Conservation (phyloP, 331 rosid genomes). For the Rosa hybrid region DNA sequence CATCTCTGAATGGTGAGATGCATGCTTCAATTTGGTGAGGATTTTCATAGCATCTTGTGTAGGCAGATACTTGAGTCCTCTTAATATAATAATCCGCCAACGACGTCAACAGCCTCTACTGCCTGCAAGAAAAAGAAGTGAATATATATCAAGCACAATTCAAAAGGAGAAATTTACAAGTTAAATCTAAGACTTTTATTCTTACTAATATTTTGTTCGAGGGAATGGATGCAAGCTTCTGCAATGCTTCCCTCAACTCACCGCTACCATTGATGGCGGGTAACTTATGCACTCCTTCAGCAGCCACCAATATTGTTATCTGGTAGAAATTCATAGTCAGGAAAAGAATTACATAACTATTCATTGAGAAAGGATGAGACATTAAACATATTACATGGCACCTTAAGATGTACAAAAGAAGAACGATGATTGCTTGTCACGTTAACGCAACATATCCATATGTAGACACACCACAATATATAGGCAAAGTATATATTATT, state of each 20-base stretch:
- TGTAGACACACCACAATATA: neutral
- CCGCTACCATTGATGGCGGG: conserved; percentile 86
- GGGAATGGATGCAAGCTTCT: conserved; percentile 91
- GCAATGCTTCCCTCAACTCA: conserved; percentile 90
- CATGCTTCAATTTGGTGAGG: too few species aligned
- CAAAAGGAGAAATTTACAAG: conserved; percentile 1
- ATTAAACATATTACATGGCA: neutral
- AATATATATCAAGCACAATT: neutral
- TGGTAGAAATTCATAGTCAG: conserved; percentile 28
- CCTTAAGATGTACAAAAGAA: neutral
- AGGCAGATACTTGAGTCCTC: too few species aligned
- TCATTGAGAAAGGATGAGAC: neutral
- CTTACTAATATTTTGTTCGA: conserved; percentile 76
- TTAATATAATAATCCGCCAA: too few species aligned
- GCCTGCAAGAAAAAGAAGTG: conserved; percentile 54
- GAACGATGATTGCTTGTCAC: neutral
- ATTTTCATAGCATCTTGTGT: too few species aligned
- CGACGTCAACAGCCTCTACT: conserved; percentile 53
- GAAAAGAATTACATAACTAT: conserved; percentile 3
- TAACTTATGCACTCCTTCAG: conserved; percentile 87
- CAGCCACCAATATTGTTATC: conserved; percentile 93
- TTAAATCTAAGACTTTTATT: neutral
- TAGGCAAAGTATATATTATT: neutral
- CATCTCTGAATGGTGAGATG: too few species aligned
- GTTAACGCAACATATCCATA: neutral